phyloP scores from a whole-genome alignment of 768 basidiomycete genomes.

The Daedalea quercina region DNA sequence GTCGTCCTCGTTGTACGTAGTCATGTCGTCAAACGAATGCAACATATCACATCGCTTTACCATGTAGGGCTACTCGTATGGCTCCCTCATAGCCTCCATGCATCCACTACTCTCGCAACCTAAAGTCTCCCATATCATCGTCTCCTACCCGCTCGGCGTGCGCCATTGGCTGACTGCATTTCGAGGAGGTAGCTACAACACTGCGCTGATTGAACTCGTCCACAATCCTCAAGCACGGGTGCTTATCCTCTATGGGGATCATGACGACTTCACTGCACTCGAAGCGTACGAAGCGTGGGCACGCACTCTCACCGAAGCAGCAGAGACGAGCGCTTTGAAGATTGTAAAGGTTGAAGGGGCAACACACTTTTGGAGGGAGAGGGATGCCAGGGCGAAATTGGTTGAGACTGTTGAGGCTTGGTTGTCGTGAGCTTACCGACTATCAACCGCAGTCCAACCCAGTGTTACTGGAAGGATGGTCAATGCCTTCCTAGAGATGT shows the following conservation, averaged over 20 bases:
- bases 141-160: constrained; percentile 74
- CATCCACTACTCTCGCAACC: constrained; percentile 49
- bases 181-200: constrained; percentile 45
- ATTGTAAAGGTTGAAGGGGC: constrained; percentile 37
- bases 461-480: too few species aligned
- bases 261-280: constrained; percentile 62
- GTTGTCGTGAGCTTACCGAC: constrained; percentile 14
- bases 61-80: constrained; percentile 76
- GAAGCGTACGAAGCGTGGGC: constrained; percentile 53
- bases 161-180: constrained; percentile 67
- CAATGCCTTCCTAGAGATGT: too few species aligned
- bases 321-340: constrained; percentile 20
- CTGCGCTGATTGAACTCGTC: constrained; percentile 44
- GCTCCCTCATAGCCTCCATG: constrained; percentile 64
- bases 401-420: constrained; percentile 10
- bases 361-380: constrained; percentile 62
- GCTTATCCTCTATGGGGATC: constrained; percentile 60
- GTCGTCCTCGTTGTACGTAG: constrained; percentile 57
- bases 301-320: constrained; percentile 26
- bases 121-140: constrained; percentile 55
- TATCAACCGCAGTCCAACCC: too few species aligned
- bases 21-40: not conserved
- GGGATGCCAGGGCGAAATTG: constrained; percentile 5
- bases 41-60: not conserved
- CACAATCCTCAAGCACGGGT: constrained; percentile 40